Base-by-base conservation (phyloP, 805 yeast genomes). In the Lachancea mirantina region DNA sequence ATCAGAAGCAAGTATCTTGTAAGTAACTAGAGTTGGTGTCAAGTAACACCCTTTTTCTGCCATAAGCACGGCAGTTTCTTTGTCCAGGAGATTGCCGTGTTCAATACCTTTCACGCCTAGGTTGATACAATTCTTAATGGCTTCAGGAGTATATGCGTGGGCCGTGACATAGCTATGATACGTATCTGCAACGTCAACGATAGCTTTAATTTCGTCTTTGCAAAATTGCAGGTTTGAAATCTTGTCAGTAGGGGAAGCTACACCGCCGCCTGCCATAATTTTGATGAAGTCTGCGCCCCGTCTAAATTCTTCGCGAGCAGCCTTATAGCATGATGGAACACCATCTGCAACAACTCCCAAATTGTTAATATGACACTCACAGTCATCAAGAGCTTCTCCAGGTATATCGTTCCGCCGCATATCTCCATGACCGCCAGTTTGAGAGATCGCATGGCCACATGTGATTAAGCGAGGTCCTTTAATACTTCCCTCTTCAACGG, bases 161-260 rank as follows among this genome's bases (percentile, higher is more conserved):
- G 41, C 41, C 9, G 41, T 38, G 15, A 38, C 41, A 28, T 38
- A 38, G 6, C 36, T 26, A 19, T 38, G 41, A 15, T 38, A 38
- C 3, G 36, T 30, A 13, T 30, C 27, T 9, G 41, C 41, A 5
- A 38, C 39, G 13, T 30, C 24, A 10, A 38, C 41, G 6, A 38
- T 17, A n/a, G 41, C 41, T 10, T 11, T 38, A 25, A 38, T 38
- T 26, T 38, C 41, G 22, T 38, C 41, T 8, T 34, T 26, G 20
- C 41, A 38, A 19, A 35, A 38, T 15, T 38, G 41, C 23, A 34
- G 13, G 34, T 35, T 38, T 5, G 39, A 15, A 10, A 38, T 34
- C 23, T 38, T 38, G 27, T 38, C 41, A 11, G 39, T 38, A 6
- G 41, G 41, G n/a, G 41, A 38, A n/a, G 41, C 41, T 4, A 38